Percentiles rank a stretch among this genome's conserved stretches.
Conservation (phyloP, 2,329 filamentous ascomycete species). For the Calonectria hawksworthii region DNA sequence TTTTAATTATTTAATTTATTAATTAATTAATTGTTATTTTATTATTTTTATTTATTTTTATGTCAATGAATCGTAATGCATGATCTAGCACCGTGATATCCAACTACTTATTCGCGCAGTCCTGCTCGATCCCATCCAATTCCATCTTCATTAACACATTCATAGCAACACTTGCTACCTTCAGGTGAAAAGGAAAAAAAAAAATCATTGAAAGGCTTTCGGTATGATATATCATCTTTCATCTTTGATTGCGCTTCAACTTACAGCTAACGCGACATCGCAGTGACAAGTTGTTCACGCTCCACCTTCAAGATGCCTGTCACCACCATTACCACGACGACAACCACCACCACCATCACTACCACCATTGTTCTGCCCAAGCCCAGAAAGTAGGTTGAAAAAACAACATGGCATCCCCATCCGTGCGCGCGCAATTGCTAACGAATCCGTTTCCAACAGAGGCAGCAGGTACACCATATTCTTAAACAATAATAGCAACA, state of each 20-base stretch:
- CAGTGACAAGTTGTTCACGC: background rate
- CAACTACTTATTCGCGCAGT: background rate
- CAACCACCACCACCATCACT: background rate
- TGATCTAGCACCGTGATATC: background rate
- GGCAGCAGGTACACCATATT: background rate
- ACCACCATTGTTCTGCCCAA: constrained; percentile 8
- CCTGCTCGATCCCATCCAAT: background rate
- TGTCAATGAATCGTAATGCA: background rate
- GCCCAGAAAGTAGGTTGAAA: background rate
- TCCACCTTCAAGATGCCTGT: background rate
- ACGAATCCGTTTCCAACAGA: background rate
- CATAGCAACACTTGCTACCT: background rate
- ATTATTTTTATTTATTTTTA: background rate
- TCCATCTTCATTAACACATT: background rate
- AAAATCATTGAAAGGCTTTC: background rate
- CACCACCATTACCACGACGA: background rate
- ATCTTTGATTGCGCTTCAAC: background rate
- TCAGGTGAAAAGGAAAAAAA: too few species aligned
- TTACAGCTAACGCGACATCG: background rate
- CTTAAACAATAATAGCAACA: background rate
- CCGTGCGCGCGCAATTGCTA: background rate
- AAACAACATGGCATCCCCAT: too few species aligned
- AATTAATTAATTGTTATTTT: background rate
- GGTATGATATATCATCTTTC: background rate
- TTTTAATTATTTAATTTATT: background rate